Percentiles rank a stretch among this genome's conserved stretches.
phyloP scores from a whole-genome alignment of 495 filamentous ascomycete species.

The Astrothelium subdiscretum region DNA sequence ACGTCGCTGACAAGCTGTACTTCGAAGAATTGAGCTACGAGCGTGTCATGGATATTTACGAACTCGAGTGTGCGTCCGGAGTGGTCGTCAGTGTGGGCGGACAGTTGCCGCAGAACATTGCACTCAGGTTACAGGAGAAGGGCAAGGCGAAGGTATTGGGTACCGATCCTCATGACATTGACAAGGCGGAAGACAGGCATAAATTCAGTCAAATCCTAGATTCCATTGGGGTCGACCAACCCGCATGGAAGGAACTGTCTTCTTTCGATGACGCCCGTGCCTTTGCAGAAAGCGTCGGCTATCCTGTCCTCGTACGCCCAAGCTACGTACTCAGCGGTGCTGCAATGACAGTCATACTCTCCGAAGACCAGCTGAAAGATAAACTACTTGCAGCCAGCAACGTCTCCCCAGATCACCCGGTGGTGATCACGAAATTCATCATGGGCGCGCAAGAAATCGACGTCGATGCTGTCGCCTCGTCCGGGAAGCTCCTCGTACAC shows the following conservation, averaged over 20 bases:
- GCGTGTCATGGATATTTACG: constrained; percentile 97
- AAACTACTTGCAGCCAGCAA: constrained; percentile 82
- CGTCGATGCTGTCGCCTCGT: constrained; percentile 84
- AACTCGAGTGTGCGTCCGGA: constrained; percentile 74
- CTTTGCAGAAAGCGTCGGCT: constrained; percentile 76
- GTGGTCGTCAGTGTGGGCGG: constrained; percentile 94
- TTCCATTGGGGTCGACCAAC: constrained; percentile 91
- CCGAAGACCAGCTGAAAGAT: constrained; percentile 71
- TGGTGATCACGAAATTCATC: constrained; percentile 98
- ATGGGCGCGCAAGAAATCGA: constrained; percentile 96
- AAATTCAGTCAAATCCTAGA: constrained; percentile 98
- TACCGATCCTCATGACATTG: constrained; percentile 85
- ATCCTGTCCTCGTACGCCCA: constrained; percentile 87
- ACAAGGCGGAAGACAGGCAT: constrained; percentile 93
- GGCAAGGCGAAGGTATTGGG: constrained; percentile 83
- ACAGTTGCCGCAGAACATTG: constrained; percentile 94
- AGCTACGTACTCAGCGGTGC: constrained; percentile 94
- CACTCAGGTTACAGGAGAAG: constrained; percentile 82
- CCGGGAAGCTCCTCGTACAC: constrained; percentile 80
- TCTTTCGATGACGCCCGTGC: constrained; percentile 74
- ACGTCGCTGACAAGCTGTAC: constrained; percentile 88
- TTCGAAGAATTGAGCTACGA: constrained; percentile 97
- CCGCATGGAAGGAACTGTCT: constrained; percentile 93
- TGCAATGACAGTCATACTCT: constrained; percentile 95
- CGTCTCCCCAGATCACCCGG: constrained; percentile 89